Conservation (phyloP, 179 eudicot genomes). For the Nepenthes alata region DNA sequence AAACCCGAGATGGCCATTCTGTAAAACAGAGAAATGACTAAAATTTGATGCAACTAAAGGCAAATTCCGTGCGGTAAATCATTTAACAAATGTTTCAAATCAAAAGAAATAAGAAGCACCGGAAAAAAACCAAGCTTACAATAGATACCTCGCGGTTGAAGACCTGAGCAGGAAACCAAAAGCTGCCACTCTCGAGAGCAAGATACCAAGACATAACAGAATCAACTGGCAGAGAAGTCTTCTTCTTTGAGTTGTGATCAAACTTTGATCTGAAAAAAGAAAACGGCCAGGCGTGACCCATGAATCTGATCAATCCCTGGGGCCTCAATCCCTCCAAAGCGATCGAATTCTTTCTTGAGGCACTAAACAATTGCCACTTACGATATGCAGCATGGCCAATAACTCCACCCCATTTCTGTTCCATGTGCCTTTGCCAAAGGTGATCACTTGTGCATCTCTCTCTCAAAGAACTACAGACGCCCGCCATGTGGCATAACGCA, state of each 20-base stretch:
- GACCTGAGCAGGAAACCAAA: conserved; percentile 96
- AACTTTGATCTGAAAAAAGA: conserved; percentile 31
- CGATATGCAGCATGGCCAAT: conserved; percentile 53
- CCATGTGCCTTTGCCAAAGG: conserved; percentile 75
- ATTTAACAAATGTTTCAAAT: not conserved
- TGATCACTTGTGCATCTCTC: conserved; percentile 63
- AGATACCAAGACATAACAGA: conserved; percentile 66
- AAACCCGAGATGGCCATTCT: conserved; percentile 98
- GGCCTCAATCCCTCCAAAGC: conserved; percentile 13
- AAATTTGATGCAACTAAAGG: not conserved
- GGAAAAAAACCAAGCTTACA: not conserved
- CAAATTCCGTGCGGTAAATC: not conserved
- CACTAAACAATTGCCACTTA: conserved; percentile 64
- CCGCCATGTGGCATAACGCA: conserved; percentile 64
- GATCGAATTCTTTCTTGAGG: conserved; percentile 23
- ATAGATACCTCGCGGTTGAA: conserved; percentile 70
- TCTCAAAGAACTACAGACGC: conserved; percentile 56
- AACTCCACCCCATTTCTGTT: conserved; percentile 68
- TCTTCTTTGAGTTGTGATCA: conserved; percentile 16
- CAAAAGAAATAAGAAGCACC: not conserved
- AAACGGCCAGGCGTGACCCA: conserved; percentile 43
- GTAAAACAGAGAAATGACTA: conserved; percentile 10
- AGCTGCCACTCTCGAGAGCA: conserved; percentile 84
- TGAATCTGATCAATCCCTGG: conserved; percentile 28
- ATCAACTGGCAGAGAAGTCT: conserved; percentile 29